Evolutionary conservation across 805 yeast genomes (phyloP).

Genomic region (Cephaloascus albidus): DNA sequence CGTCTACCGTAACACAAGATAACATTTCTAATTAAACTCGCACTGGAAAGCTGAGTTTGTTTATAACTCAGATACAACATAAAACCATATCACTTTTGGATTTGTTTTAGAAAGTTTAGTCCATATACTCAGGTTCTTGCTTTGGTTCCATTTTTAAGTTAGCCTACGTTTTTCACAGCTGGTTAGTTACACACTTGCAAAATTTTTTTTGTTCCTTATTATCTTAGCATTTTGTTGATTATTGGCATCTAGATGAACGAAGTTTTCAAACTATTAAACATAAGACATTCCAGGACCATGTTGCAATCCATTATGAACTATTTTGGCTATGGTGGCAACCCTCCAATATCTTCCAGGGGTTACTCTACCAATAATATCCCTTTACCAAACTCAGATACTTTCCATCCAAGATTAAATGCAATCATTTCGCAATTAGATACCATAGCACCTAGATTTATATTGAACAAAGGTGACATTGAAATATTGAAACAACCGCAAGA

Average conservation of each 20-base stretch:
- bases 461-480: conserved; percentile 46
- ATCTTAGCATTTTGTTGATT: too few species aligned
- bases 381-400: conserved; percentile 7
- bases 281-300: neutral
- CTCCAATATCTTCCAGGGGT: neutral
- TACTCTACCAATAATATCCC: conserved; percentile 9
- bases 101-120: too few species aligned
- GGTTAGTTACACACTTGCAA: too few species aligned
- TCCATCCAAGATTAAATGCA: conserved; percentile 34
- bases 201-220: too few species aligned
- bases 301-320: neutral
- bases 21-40: too few species aligned
- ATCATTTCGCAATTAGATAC: conserved; percentile 47
- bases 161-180: too few species aligned
- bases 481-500: conserved; percentile 57
- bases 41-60: too few species aligned
- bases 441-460: conserved; percentile 58
- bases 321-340: neutral
- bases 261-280: neutral
- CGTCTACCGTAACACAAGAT: too few species aligned
- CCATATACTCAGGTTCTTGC: too few species aligned
- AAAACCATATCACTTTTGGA: too few species aligned
- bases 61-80: too few species aligned
- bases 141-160: too few species aligned
- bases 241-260: neutral